Evolutionary conservation across 768 basidiomycete species (phyloP), one percentile per base, ranked within the genome.

Genomic region (Gloeostereum incarnatum): DNA sequence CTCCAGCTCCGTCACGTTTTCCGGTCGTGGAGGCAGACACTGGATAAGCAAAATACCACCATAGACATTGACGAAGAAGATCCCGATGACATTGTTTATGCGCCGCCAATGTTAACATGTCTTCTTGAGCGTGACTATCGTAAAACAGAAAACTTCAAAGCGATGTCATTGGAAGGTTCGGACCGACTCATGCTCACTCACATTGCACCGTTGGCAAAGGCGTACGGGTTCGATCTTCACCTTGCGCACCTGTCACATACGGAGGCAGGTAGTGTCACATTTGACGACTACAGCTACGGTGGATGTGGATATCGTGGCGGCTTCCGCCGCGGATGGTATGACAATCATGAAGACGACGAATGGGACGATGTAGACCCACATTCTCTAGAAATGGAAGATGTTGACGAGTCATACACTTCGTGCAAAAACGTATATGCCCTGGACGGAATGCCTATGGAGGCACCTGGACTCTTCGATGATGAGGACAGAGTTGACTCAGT

Each of bases 131-230:
- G 45, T 13, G 39, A 40, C 13, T 41, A 43, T 21, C 9, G 17
- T 4, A 30, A 27, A 21, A 30, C 36, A 2, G 7, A 18, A 29
- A 41, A 39, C 16, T 50, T 50, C 27, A 18, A 34, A 5, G 46
- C 42, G 0, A 30, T 38, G 31, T 43, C 42, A 4, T 42, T 50
- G 17, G 37, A 30, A n/a, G 44, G 44, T 7, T 19, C 30, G 3
- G 49, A 50, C n/a, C 43, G 38, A 20, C 44, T 42, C 10, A 38
- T 48, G 21, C 16, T 50, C 3, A 43, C 46, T 11, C 46, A 48
- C 18, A 36, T 50, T 4, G 25, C 32, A 9, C 44, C 49, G 6
- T 37, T 50, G 22, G 46, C 42, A 1, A 41, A 41, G n/a, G 40
- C 42, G 18, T 42, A 45, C 23, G 37, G 34, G 6, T 50, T 50